Evolutionary conservation across 1,139 yeast species (phyloP), one percentile per base, ranked within the genome.

Genomic region (Suzukiozyma palmioleophila): DNA sequence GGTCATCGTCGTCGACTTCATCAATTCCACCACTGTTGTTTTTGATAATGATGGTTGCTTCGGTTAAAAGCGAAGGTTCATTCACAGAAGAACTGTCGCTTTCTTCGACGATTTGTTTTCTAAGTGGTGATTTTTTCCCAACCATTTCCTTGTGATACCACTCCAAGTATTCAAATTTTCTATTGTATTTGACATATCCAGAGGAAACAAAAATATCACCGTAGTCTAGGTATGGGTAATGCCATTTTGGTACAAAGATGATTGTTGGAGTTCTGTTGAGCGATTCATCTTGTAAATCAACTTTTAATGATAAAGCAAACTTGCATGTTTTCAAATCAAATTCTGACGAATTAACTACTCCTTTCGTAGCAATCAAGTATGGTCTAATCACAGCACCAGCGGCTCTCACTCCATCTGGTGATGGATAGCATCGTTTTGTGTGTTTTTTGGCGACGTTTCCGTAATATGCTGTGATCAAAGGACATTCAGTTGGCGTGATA

Each of bases 301-400:
- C 33, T 1, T 59, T 49, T 21, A 86, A 55, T 5, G 72, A 69
- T 38, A 86, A 59, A 0, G 62, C 54, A 51, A 77, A 85, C 30
- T 59, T 60, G n/a, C 62, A 63, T 1, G 61, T 53, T 36, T 61
- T 60, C 42, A 83, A 48, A 46, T 81, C 79, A 54, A 85, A 86
- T 39, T 73, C 79, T 10, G 81, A 73, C 1, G 57, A 56, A 18
- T 59, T 56, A 3, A 73, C 58, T 11, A 65, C 62, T 1, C 96
- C 96, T 35, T 66, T 65, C 0, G 81, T 70, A 3, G 81, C 76
- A 3, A 78, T 57, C 1, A 85, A 79, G 49, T 72, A 85, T 1
- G 96, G 96, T 37, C 96, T 69, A 16, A 85, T 64, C 2, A 84
- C 73, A 0, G 95, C 87, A 41, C 74, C 73, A 2, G 75, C 70